Percentiles rank a stretch among this genome's conserved stretches.
These are phyloP conservation scores for Calamus simplicifolius DNA, from an alignment of 176 grass and related monocot species.

Conservation along the genomic window DNA sequence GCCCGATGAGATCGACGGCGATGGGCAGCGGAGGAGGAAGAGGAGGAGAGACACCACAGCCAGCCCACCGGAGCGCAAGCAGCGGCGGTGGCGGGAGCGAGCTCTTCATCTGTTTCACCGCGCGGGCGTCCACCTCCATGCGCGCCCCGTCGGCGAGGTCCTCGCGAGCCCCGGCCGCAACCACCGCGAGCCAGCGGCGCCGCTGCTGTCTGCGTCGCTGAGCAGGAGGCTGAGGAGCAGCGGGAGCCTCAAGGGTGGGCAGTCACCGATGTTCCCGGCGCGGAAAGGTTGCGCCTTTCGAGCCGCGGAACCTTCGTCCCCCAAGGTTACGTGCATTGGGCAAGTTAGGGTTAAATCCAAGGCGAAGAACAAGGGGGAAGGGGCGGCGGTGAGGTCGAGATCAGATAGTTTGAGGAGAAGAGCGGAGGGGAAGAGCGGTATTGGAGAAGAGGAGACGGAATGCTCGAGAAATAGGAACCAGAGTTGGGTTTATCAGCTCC, in stretches of 20 bases:
- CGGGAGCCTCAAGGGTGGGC: conserved; percentile 80
- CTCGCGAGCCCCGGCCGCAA: conserved; percentile 48
- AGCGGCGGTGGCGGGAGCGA: conserved; percentile 22
- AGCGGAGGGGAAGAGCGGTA: conserved; percentile 58
- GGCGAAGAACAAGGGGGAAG: conserved; percentile 40
- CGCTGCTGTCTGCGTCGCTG: conserved; percentile 48
- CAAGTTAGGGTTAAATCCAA: conserved; percentile 83
- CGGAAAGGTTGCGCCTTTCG: conserved; percentile 43
- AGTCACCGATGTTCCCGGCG: conserved; percentile 87
- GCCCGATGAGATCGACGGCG: too few species aligned
- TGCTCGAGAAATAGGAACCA: conserved; percentile 55
- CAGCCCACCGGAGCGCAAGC: neutral
- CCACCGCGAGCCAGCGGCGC: conserved; percentile 28
- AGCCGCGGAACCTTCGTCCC: conserved; percentile 73
- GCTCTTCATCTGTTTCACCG: conserved; percentile 70
- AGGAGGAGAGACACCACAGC: neutral
- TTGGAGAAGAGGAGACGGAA: conserved; percentile 54
- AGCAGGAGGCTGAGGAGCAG: conserved; percentile 74
- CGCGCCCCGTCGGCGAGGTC: conserved; percentile 35
- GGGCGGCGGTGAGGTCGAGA: conserved; percentile 37
- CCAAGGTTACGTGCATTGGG: conserved; percentile 96
- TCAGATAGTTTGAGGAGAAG: conserved; percentile 33
- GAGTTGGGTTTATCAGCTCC: conserved; percentile 94
- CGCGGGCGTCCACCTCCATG: conserved; percentile 16
- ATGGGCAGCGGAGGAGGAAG: conserved; percentile 1